These are phyloP conservation scores for Exserohilum turcica DNA, from an alignment of 2,329 filamentous ascomycete species.

Conservation along the genomic window DNA sequence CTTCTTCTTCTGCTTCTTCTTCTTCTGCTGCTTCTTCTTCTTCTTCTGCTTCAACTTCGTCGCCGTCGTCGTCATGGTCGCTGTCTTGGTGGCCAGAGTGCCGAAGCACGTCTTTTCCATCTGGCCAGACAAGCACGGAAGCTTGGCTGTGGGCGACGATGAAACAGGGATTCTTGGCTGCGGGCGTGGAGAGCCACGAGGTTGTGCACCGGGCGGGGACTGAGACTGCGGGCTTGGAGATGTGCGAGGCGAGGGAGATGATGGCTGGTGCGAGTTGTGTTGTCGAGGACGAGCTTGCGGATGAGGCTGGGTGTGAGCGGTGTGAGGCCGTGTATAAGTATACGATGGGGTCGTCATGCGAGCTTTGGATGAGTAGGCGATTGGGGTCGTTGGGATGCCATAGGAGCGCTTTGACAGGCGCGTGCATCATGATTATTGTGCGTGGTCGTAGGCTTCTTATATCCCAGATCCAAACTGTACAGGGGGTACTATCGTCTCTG, in stretches of 20 bases:
- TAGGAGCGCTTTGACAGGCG: slow-evolving; percentile 49
- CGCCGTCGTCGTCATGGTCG: slow-evolving; percentile 11
- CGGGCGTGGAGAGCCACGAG: slow-evolving; percentile 34
- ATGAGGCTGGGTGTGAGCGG: neutral
- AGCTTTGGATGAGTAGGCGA: slow-evolving; percentile 52
- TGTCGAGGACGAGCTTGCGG: slow-evolving; percentile 14
- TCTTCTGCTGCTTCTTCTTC: slow-evolving; percentile 5
- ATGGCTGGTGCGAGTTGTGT: slow-evolving; percentile 28
- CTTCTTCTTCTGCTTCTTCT: slow-evolving; percentile 28
- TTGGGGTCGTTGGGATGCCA: slow-evolving; percentile 51
- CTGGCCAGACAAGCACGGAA: slow-evolving; percentile 51
- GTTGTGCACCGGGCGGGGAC: slow-evolving; percentile 28
- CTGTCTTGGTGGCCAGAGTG: no score
- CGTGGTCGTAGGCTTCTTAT: slow-evolving; percentile 45
- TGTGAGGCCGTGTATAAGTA: slow-evolving; percentile 46
- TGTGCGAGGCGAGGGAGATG: slow-evolving; percentile 26
- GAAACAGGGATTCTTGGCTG: slow-evolving; percentile 44
- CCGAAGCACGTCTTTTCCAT: slow-evolving; percentile 46
- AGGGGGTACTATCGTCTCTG: slow-evolving; percentile 47
- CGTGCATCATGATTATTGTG: slow-evolving; percentile 53
- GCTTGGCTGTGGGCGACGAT: slow-evolving; percentile 43
- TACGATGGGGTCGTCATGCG: slow-evolving; percentile 46
- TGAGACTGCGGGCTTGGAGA: slow-evolving; percentile 32
- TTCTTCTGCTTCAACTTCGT: neutral
- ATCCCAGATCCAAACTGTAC: slow-evolving; percentile 57